Evolutionary conservation across 1,284 basidiomycete genomes (phyloP).

Genomic region (Trametes versicolor): DNA sequence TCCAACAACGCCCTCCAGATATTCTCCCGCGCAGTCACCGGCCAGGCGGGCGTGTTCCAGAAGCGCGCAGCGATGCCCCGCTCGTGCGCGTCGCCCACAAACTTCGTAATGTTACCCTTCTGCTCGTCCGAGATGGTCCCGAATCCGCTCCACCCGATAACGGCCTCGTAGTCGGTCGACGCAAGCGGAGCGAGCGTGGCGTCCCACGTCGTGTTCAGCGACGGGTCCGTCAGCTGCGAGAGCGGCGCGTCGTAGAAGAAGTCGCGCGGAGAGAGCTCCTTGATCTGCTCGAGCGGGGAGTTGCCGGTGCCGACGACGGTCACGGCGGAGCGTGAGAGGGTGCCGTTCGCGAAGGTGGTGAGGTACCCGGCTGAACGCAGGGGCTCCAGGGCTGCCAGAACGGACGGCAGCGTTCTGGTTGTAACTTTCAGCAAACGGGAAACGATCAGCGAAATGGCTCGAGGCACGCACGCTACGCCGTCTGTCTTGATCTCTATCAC

Average conservation of each 20-base stretch:
- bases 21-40: slow-evolving; percentile 53
- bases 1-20: slow-evolving; percentile 55
- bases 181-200: slow-evolving; percentile 57
- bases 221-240: slow-evolving; percentile 49
- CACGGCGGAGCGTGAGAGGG: slow-evolving; percentile 49
- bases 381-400: slow-evolving; percentile 58
- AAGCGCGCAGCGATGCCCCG: slow-evolving; percentile 59
- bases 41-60: slow-evolving; percentile 64
- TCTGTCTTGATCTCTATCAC: slow-evolving; percentile 64
- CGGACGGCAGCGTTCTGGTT: slow-evolving; percentile 54
- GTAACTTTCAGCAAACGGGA: slow-evolving; percentile 2
- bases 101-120: slow-evolving; percentile 46
- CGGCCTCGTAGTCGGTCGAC: slow-evolving; percentile 57
- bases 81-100: slow-evolving; percentile 56
- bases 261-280: slow-evolving; percentile 56
- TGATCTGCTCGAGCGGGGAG: slow-evolving; percentile 60
- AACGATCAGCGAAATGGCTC: background rate
- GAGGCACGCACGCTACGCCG: slow-evolving; percentile 51
- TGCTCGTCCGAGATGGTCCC: slow-evolving; percentile 53
- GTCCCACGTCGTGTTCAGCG: slow-evolving; percentile 52
- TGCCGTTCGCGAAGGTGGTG: slow-evolving; percentile 56
- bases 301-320: slow-evolving; percentile 64
- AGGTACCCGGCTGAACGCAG: slow-evolving; percentile 56
- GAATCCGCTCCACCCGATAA: slow-evolving; percentile 60
- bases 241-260: slow-evolving; percentile 66